Evolutionary conservation across 2,329 filamentous ascomycete genomes (phyloP).

Genomic region (Chaetothyriales sp.): DNA sequence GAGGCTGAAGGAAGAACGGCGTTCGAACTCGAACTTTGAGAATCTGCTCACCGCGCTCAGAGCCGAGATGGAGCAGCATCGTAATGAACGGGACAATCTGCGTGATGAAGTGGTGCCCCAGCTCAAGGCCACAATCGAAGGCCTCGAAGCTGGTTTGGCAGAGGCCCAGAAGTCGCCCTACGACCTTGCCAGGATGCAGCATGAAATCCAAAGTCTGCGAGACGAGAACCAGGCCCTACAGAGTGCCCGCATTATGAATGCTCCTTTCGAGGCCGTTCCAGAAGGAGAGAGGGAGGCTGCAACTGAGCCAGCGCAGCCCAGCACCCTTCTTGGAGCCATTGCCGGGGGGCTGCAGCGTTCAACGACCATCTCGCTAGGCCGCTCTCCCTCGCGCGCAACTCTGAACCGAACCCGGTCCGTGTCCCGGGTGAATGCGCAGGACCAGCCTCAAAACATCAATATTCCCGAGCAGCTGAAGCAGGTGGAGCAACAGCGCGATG

Average conservation of each 20-base stretch:
- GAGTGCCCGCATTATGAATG: conserved; percentile 34
- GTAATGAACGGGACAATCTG: conserved; percentile 82
- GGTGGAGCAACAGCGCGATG: conserved; percentile 83
- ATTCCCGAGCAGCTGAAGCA: conserved; percentile 74
- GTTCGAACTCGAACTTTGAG: conserved; percentile 84
- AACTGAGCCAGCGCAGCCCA: conserved; percentile 18
- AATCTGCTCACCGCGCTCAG: conserved; percentile 74
- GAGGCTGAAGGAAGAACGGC: conserved; percentile 67
- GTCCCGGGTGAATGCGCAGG: conserved; percentile 36
- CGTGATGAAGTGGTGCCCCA: conserved; percentile 76
- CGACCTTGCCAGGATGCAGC: conserved; percentile 70
- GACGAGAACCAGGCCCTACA: conserved; percentile 31
- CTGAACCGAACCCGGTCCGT: conserved; percentile 33
- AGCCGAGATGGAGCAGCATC: conserved; percentile 63
- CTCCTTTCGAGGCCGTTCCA: conserved; percentile 44
- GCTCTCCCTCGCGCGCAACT: conserved; percentile 51
- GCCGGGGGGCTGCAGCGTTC: conserved; percentile 22
- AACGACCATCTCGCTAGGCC: conserved; percentile 29
- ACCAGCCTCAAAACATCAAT: conserved; percentile 47
- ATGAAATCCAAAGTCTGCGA: conserved; percentile 59
- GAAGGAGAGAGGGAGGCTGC: conserved; percentile 33
- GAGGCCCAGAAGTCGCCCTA: conserved; percentile 61
- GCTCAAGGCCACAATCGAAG: conserved; percentile 51
- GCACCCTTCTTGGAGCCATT: conserved; percentile 32
- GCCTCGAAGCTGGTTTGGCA: conserved; percentile 34